A percentile compares a stretch with the other conserved stretches of the same genome.
These are phyloP conservation scores for Mortierella sp. DNA, from an alignment of 371 early-diverging fungal species.

Conservation along the genomic window DNA sequence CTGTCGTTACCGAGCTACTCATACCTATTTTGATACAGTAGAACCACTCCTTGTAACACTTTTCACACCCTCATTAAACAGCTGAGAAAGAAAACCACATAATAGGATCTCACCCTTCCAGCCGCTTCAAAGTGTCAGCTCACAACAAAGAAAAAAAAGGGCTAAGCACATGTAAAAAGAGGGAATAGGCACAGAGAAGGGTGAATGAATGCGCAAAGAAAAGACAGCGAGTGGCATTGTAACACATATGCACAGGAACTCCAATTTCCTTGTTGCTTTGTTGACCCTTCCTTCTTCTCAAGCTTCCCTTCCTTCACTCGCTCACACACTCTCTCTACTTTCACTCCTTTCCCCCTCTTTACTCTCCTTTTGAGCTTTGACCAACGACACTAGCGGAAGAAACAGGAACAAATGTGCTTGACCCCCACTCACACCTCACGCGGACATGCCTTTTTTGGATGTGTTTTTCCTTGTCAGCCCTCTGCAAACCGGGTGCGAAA, in stretches of 20 bases:
- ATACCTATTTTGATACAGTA: no score
- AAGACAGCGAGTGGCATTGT: not conserved
- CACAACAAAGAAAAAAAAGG: no score
- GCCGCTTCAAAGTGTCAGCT: no score
- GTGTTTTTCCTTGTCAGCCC: not conserved
- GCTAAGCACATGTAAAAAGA: no score
- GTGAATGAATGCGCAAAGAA: not conserved
- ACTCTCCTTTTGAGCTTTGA: constrained; percentile 3
- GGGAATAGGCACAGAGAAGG: no score
- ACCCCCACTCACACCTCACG: constrained; percentile 4
- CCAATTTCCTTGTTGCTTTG: not conserved
- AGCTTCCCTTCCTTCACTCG: not conserved
- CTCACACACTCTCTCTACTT: not conserved
- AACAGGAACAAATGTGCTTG: not conserved
- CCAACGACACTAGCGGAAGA: constrained; percentile 1
- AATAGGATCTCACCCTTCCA: no score
- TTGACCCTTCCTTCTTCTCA: not conserved
- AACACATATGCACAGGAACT: not conserved
- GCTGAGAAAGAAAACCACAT: no score
- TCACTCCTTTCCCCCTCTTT: not conserved
- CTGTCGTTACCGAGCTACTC: no score
- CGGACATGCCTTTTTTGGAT: constrained; percentile 16
- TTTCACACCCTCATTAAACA: no score
- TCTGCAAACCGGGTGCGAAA: not conserved
- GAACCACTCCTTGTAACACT: no score